A percentile compares a stretch with the other conserved stretches of the same genome.
phyloP scores from a whole-genome alignment of 202 grass and related monocot genomes.

The Eragrostis tef region DNA sequence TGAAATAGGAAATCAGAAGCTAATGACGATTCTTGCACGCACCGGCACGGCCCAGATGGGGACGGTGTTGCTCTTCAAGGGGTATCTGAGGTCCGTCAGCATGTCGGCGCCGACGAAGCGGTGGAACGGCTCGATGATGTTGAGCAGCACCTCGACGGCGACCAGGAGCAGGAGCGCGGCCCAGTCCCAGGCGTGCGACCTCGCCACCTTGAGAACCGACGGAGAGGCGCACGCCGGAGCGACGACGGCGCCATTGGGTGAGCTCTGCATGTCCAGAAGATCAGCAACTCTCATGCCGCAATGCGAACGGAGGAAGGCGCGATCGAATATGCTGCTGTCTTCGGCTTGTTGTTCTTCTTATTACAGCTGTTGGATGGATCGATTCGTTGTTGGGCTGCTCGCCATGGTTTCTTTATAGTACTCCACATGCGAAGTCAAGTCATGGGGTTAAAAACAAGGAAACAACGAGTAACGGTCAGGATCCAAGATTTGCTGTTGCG shows the following conservation, averaged over 20 bases:
- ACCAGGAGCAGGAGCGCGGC: constrained; percentile 56
- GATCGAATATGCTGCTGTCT: neutral
- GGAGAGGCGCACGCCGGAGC: constrained; percentile 22
- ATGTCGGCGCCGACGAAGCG: constrained; percentile 76
- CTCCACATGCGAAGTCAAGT: neutral
- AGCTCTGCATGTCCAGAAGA: neutral
- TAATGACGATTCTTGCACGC: neutral
- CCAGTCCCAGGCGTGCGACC: constrained; percentile 73
- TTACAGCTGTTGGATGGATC: neutral
- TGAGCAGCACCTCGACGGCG: constrained; percentile 55
- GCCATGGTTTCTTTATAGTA: neutral
- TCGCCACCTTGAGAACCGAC: constrained; percentile 44
- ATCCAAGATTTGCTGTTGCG: neutral
- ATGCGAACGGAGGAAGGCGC: neutral
- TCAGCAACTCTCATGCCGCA: no score
- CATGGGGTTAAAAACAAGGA: neutral
- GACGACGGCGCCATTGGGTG: neutral
- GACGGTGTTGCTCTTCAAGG: constrained; percentile 82
- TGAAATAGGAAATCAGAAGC: neutral
- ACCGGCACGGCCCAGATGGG: constrained; percentile 78
- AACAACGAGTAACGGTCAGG: neutral
- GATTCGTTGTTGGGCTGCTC: neutral
- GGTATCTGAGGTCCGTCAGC: constrained; percentile 80
- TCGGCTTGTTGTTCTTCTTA: neutral
- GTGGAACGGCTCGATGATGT: constrained; percentile 83